Percentiles rank a stretch among this genome's conserved stretches.
These are phyloP conservation scores for Parathielavia appendiculata DNA, from an alignment of 495 filamentous ascomycete genomes.

Conservation along the genomic window DNA sequence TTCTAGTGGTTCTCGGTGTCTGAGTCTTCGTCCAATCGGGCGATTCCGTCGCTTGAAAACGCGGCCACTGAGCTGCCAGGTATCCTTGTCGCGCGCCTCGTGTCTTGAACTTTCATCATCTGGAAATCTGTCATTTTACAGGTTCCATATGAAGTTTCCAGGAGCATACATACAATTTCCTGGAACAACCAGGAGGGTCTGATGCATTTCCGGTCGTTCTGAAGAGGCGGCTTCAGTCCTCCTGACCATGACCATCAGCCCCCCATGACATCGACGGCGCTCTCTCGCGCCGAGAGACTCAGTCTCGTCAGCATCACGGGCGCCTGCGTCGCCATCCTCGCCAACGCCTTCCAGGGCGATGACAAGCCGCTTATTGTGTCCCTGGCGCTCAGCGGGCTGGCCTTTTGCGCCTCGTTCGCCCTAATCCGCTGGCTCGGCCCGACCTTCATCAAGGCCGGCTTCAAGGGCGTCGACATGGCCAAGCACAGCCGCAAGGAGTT, in stretches of 20 bases:
- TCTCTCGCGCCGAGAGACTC: constrained; percentile 64
- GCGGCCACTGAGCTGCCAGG: background rate
- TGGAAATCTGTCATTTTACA: constrained; percentile 21
- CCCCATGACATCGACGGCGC: constrained; percentile 29
- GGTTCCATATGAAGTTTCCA: background rate
- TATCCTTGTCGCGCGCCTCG: background rate
- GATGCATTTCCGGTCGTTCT: background rate
- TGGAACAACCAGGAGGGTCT: background rate
- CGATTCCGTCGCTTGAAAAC: background rate
- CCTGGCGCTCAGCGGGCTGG: constrained; percentile 76
- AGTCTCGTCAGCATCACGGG: constrained; percentile 63
- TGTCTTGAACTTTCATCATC: constrained; percentile 10
- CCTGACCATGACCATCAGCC: constrained; percentile 1
- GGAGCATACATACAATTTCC: background rate
- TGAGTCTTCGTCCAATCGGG: constrained; percentile 6
- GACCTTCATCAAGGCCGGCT: constrained; percentile 78
- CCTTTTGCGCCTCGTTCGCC: constrained; percentile 71
- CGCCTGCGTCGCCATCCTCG: constrained; percentile 66
- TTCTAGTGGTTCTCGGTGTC: background rate
- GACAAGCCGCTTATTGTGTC: constrained; percentile 87
- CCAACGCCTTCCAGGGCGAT: constrained; percentile 73
- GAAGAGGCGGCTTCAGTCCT: background rate
- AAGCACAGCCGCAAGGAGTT: constrained; percentile 67
- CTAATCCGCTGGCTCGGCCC: constrained; percentile 94
- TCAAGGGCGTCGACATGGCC: constrained; percentile 87